Evolutionary conservation across 768 basidiomycete species (phyloP).

Genomic region (Termitomyces heimii): DNA sequence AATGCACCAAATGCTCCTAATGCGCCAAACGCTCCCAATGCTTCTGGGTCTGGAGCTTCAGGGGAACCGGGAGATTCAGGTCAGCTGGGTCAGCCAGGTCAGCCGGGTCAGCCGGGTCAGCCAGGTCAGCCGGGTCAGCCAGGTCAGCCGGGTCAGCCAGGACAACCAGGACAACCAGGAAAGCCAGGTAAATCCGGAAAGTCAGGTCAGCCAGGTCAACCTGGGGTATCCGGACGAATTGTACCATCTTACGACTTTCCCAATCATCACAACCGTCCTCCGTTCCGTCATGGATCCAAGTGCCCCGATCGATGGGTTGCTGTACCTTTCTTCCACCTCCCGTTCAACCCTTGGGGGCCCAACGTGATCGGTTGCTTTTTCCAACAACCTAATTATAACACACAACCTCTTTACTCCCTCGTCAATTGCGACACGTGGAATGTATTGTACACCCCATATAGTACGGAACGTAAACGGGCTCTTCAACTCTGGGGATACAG

Average conservation of each 20-base stretch:
- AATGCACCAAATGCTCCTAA: neutral
- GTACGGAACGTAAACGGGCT: neutral
- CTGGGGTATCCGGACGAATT: neutral
- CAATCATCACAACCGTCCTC: neutral
- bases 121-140: neutral
- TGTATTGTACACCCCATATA: conserved; percentile 1
- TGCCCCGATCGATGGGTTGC: neutral
- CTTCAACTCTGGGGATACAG: conserved; percentile 2
- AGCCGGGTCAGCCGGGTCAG: neutral
- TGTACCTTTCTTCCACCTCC: neutral
- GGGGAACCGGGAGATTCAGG: neutral
- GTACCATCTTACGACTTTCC: neutral
- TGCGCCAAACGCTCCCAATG: neutral
- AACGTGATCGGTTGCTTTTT: conserved; percentile 3
- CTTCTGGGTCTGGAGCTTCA: neutral
- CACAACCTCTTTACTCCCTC: neutral
- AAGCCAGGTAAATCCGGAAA: neutral
- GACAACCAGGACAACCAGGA: neutral
- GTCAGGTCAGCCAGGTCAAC: neutral
- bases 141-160: neutral
- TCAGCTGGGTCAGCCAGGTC: neutral
- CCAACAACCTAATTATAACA: neutral
- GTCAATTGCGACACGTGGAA: conserved; percentile 5
- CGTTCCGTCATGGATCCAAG: neutral
- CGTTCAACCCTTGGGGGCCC: neutral